Evolutionary conservation across 1,139 yeast genomes (phyloP).

Genomic region (Candida buenavistaensis): DNA sequence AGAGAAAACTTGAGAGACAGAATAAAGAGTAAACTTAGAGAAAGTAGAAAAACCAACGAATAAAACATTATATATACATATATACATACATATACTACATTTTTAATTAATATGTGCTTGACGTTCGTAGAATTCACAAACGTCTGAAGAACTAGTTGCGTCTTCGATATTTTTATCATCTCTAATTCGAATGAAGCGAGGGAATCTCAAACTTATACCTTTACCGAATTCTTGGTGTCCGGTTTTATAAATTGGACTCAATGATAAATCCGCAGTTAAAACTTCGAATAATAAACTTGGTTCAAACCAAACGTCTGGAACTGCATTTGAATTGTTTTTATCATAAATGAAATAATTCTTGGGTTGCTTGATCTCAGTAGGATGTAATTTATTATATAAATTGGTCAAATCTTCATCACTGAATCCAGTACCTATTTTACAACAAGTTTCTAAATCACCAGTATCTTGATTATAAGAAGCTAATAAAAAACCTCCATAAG

Average conservation of each 20-base stretch:
- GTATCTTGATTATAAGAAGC: slow-evolving; percentile 89
- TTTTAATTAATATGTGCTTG: slow-evolving; percentile 51
- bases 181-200: slow-evolving; percentile 80
- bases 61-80: neutral
- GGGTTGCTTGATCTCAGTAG: slow-evolving; percentile 68
- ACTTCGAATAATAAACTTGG: slow-evolving; percentile 89
- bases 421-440: slow-evolving; percentile 97
- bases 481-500: slow-evolving; percentile 89
- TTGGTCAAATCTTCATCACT: slow-evolving; percentile 76
- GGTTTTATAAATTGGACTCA: slow-evolving; percentile 91
- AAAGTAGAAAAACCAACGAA: slow-evolving; percentile 25
- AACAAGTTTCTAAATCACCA: slow-evolving; percentile 91
- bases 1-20: slow-evolving; percentile 29
- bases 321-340: slow-evolving; percentile 56
- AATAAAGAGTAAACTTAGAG: slow-evolving; percentile 37
- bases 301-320: slow-evolving; percentile 96
- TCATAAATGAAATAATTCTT: slow-evolving; percentile 74
- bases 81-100: neutral
- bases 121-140: slow-evolving; percentile 83
- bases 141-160: slow-evolving; percentile 85
- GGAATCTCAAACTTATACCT: slow-evolving; percentile 90
- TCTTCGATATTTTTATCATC: slow-evolving; percentile 89
- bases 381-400: slow-evolving; percentile 60
- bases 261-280: slow-evolving; percentile 87
- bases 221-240: slow-evolving; percentile 76